A percentile compares a stretch with the other conserved stretches of the same genome.
Conservation (phyloP, 2,329 filamentous ascomycete genomes). For the Hymenoscyphus repandus region DNA sequence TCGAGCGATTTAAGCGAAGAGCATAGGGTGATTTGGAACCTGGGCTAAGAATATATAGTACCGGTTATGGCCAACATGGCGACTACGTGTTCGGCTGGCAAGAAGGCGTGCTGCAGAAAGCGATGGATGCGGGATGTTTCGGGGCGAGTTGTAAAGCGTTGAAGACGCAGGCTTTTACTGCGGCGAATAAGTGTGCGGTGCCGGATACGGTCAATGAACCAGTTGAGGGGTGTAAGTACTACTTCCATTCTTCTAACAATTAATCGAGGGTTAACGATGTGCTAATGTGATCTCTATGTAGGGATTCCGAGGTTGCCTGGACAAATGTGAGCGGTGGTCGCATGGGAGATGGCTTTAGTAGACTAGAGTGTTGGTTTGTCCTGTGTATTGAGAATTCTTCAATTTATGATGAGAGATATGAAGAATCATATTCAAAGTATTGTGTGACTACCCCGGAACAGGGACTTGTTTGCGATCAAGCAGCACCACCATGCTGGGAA, state of each 20-base stretch:
- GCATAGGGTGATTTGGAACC: not conserved
- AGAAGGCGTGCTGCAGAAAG: conserved; percentile 42
- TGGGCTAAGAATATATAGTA: conserved; percentile 12
- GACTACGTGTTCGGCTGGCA: conserved; percentile 50
- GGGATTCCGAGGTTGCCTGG: too few relatives aligned
- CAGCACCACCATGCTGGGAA: too few relatives aligned
- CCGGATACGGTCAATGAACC: conserved; percentile 42
- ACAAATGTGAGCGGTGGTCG: too few relatives aligned
- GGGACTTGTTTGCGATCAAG: too few relatives aligned
- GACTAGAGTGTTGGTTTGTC: too few relatives aligned
- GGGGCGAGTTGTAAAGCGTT: conserved; percentile 39
- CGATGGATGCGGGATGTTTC: conserved; percentile 43
- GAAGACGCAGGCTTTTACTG: conserved; percentile 38
- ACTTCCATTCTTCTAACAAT: not conserved
- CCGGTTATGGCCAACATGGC: conserved; percentile 43
- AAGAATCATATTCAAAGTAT: too few relatives aligned
- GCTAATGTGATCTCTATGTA: too few relatives aligned
- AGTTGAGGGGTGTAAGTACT: conserved; percentile 43
- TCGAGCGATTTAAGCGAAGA: not conserved
- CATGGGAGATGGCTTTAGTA: too few relatives aligned
- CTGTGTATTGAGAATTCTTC: too few relatives aligned
- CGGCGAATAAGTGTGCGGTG: conserved; percentile 43
- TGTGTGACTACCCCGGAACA: too few relatives aligned
- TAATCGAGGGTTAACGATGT: too few relatives aligned
- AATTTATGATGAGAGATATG: too few relatives aligned